Conservation (phyloP, 768 basidiomycete species). For the Tricholoma terreum region DNA sequence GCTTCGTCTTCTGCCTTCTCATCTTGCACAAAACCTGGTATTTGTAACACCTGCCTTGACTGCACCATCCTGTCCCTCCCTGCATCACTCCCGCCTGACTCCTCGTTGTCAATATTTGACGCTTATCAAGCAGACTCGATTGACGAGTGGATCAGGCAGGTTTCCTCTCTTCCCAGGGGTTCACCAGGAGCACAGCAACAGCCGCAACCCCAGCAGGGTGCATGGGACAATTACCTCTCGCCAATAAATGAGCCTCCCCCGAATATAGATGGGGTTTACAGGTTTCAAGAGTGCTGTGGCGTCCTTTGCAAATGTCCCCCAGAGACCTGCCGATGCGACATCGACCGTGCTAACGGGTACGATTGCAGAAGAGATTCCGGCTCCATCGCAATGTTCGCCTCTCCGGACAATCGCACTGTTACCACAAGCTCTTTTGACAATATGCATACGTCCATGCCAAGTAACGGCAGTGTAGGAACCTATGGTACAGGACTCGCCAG, state of each 20-base stretch:
- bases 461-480: background rate
- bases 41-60: conserved; percentile 52
- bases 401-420: background rate
- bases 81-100: conserved; percentile 39
- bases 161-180: conserved; percentile 33
- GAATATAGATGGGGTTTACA: conserved; percentile 3
- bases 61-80: conserved; percentile 57
- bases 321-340: conserved; percentile 15
- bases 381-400: background rate
- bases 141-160: conserved; percentile 64
- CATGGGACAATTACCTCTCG: conserved; percentile 14
- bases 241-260: conserved; percentile 7
- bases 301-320: conserved; percentile 21
- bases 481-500: background rate
- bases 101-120: conserved; percentile 39
- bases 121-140: conserved; percentile 43
- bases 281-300: conserved; percentile 18
- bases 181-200: background rate
- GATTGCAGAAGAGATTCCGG: conserved; percentile 19
- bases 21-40: conserved; percentile 35
- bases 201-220: conserved; percentile 3
- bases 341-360: conserved; percentile 16
- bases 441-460: background rate
- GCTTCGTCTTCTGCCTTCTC: conserved; percentile 35
- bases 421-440: background rate